Base-by-base conservation (phyloP, 768 basidiomycete species). In the Lactarius sp. region DNA sequence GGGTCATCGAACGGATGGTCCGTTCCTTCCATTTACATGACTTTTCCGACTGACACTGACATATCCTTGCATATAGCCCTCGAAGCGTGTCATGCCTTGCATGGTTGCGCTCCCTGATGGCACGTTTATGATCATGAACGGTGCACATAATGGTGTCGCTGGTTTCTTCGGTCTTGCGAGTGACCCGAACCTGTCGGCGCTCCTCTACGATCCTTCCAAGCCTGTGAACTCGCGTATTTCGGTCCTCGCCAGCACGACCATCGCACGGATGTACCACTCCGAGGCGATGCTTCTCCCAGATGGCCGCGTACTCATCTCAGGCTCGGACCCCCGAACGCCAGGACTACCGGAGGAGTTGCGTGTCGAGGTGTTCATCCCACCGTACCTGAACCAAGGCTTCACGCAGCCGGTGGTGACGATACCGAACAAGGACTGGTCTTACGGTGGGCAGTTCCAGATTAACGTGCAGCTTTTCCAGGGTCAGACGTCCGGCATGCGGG, bases 1-100 rank as follows among this genome's bases (percentile, higher is more conserved):
- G 90, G 90, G 78, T 78, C 0, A 41, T 92, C 9, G 90, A 92
- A 71, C 83, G 90, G 54, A 92, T 92, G 90, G 90, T 89, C 47
- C 54, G 84, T 73, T 3, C 41, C 16, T 34, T 42, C 36, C 13
- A 14, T 27, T 10, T 91, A 85, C 75, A 92, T 10, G 3, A 22
- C 1, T 22, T 47, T 47, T 1, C 20, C 8, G 20, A 49, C 20
- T 49, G 22, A 49, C 20, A 47, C 39, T 37, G 50, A 33, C 42
- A 6, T 0, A 14, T 46, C 12, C 27, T 27, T 27, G 27, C 27
- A 27, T 27, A 27, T 27, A 27, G 27, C 27, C 27, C 2, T 27
- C 27, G 27, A 27, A 27, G 27, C 27, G 27, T 27, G 27, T 27
- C 27, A 27, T 27, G 27, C 27, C 87, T 1, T 88, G 86, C 76